Evolutionary conservation across 73 alveolate genomes (phyloP).

Genomic region (Chromera velia): DNA sequence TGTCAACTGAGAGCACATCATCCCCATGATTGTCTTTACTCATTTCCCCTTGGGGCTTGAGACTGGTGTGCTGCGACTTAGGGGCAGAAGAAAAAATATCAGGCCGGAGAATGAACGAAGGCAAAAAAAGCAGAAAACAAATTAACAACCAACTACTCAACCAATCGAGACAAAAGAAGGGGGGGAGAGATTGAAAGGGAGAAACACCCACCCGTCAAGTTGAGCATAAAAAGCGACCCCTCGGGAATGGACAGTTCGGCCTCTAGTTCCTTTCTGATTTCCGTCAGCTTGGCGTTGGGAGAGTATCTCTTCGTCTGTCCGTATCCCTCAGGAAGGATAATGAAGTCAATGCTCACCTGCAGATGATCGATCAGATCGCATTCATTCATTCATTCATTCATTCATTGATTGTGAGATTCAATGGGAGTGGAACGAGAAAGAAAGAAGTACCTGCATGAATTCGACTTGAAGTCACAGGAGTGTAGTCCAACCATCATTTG

Average conservation of each 20-base stretch:
- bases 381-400: neutral
- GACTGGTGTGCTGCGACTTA: too few species aligned
- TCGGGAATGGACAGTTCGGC: constrained; percentile 40
- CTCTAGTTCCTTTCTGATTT: constrained; percentile 35
- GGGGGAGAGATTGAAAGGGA: too few species aligned
- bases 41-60: too few species aligned
- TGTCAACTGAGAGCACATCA: too few species aligned
- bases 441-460: too few species aligned
- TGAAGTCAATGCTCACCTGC: constrained; percentile 12
- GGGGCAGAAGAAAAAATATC: too few species aligned
- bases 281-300: constrained; percentile 10
- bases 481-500: too few species aligned
- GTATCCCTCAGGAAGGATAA: constrained; percentile 43
- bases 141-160: neutral
- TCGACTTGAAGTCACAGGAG: too few species aligned
- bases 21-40: too few species aligned
- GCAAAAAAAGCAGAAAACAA: neutral
- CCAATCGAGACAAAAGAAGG: too few species aligned
- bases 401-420: neutral
- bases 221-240: constrained; percentile 26
- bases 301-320: constrained; percentile 30
- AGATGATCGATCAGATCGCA: neutral
- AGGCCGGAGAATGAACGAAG: too few species aligned
- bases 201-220: constrained; percentile 42
- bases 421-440: too few species aligned